Base-by-base conservation (phyloP, 805 yeast genomes). In the Starmerella scarabaei region DNA sequence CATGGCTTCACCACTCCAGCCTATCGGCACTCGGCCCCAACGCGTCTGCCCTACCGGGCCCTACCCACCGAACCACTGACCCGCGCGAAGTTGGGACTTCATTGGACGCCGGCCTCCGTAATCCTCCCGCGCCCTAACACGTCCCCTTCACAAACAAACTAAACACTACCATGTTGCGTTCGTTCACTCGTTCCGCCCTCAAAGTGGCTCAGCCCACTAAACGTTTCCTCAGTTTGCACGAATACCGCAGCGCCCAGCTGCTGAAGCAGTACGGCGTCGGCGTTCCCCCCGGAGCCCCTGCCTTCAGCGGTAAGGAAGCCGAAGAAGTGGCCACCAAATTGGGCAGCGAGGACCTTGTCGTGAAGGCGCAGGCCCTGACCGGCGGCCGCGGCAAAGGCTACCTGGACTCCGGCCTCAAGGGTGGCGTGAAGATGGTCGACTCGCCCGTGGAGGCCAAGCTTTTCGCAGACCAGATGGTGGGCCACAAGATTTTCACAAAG, bases 361-460 rank as follows among this genome's bases (percentile, higher is more conserved):
- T 91, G 63, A 91, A 91, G 71, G 98, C 98, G 47, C 99, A 91
- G 69, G 96, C 95, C 36, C 73, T 91, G 58, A 86, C 99, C 44
- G 99, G 99, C 67, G 99, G 99, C 60, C 79, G 99, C 67, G 99
- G 99, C 67, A 91, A 91, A 66, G 99, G 99, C 49, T 86, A 83
- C 65, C 86, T 91, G 52, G 95, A 86, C 67, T 77, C 77, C 55
- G 98, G 98, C 38, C 75, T 83, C 61, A 77, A 88, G 68, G 94
- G 96, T 37, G 99, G 98, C 70, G 95, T 91, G 57, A 80, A 84
- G 67, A 71, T 91, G 65, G 82, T 83, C 53, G 69, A 77, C 43
- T 69, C 86, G 42, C 77, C 95, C 33, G 80, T 79, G 58, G 86
- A 88, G 68, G 95, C 93, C 44, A 71, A 69, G 63, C 80, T 79